Conservation (phyloP, 495 filamentous ascomycete genomes). For the Trichoderma asperelloides region DNA sequence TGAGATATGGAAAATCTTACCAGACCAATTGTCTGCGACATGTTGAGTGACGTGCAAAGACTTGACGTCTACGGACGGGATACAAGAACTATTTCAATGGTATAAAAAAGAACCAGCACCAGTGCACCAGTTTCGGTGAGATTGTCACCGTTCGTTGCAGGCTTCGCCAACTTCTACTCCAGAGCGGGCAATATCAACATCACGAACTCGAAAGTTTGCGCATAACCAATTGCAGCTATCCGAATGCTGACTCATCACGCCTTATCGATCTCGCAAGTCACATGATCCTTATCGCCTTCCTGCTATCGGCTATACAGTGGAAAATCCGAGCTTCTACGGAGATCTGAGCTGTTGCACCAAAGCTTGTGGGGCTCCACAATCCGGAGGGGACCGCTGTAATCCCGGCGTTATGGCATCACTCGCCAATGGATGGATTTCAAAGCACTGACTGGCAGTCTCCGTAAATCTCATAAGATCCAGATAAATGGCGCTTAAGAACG, state of each 20-base stretch:
- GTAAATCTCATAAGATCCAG: background rate
- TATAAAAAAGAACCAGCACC: background rate
- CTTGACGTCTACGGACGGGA: background rate
- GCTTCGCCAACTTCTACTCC: background rate
- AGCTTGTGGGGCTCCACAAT: background rate
- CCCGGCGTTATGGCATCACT: constrained; percentile 7
- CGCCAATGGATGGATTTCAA: constrained; percentile 6
- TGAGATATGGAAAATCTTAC: constrained; percentile 31
- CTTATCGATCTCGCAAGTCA: background rate
- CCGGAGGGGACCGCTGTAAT: constrained; percentile 4
- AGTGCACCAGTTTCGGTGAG: background rate
- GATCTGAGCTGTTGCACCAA: background rate
- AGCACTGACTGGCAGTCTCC: background rate
- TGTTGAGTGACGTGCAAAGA: constrained; percentile 25
- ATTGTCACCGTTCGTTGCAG: background rate
- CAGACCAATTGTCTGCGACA: constrained; percentile 62
- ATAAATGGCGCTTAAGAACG: constrained; percentile 6
- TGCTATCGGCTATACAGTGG: background rate
- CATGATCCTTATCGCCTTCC: background rate
- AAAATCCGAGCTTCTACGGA: background rate
- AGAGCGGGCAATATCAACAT: background rate
- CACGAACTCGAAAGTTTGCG: constrained; percentile 7
- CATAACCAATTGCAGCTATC: background rate
- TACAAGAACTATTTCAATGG: background rate
- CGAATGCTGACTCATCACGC: background rate